Conservation (phyloP, 192 early-diverging fungal species). For the Geranomyces variabilis region DNA sequence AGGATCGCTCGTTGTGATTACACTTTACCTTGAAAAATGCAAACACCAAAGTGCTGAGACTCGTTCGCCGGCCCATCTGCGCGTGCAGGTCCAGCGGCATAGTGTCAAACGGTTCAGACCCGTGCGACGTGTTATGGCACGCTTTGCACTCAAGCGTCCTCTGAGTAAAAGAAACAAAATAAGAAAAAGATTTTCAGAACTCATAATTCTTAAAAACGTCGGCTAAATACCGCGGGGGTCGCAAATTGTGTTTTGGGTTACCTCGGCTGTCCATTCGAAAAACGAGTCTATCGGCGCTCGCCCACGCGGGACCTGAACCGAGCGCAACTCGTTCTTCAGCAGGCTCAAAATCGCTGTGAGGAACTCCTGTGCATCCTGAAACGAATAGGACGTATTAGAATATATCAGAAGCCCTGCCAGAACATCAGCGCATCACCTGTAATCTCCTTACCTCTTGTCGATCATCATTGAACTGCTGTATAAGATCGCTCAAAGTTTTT, state of each 20-base stretch:
- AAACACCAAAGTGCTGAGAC: conserved; percentile 1
- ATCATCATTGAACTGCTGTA: conserved; percentile 11
- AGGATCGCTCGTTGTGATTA: background rate
- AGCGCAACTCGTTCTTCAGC: conserved; percentile 14
- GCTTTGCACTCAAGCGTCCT: conserved; percentile 7
- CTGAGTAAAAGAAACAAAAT: background rate
- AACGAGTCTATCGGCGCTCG: conserved; percentile 13
- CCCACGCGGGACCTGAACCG: background rate
- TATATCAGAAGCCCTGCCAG: too few relatives aligned
- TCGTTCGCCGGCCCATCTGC: background rate
- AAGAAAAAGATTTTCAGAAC: too few relatives aligned
- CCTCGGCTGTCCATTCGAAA: conserved; percentile 25
- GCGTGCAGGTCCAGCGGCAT: conserved; percentile 18
- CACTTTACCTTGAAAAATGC: conserved; percentile 19
- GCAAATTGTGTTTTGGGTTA: too few relatives aligned
- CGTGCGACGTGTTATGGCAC: conserved; percentile 13
- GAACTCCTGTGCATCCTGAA: conserved; percentile 34
- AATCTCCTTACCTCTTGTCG: conserved; percentile 33
- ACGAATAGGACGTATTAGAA: too few relatives aligned
- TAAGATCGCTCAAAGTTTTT: background rate
- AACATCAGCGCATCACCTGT: too few relatives aligned
- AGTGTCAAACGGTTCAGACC: conserved; percentile 18
- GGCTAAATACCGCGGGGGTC: too few relatives aligned
- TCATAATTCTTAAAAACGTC: too few relatives aligned
- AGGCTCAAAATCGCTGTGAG: conserved; percentile 8